These are phyloP conservation scores for Carex parvula DNA, from an alignment of 176 grass and related monocot species.

Conservation along the genomic window DNA sequence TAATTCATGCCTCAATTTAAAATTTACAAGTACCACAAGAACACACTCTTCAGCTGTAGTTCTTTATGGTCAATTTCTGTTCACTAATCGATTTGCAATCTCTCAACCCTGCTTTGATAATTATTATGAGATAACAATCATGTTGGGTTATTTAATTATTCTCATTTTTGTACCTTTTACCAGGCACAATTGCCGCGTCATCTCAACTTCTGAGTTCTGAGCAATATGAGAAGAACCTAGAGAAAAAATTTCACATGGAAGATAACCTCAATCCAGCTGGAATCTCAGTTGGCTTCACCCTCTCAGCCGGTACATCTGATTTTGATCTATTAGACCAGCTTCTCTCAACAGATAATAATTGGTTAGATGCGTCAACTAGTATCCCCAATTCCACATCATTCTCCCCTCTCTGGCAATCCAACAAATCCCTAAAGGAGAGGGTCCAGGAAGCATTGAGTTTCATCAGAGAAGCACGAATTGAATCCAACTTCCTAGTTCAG, in stretches of 20 bases:
- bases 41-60: background rate
- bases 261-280: slow-evolving; percentile 36
- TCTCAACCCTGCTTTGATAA: background rate
- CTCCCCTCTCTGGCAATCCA: slow-evolving; percentile 39
- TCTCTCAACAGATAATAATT: slow-evolving; percentile 46
- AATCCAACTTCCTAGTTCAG: slow-evolving; percentile 69
- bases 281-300: slow-evolving; percentile 33
- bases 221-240: slow-evolving; percentile 48
- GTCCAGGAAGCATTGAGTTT: slow-evolving; percentile 45
- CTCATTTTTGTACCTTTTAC: slow-evolving; percentile 21
- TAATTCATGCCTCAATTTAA: background rate
- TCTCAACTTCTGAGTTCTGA: slow-evolving; percentile 34
- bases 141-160: background rate
- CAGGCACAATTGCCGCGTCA: slow-evolving; percentile 10
- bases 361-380: slow-evolving; percentile 48
- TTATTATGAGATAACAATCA: background rate
- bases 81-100: background rate
- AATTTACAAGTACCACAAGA: background rate
- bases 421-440: slow-evolving; percentile 39
- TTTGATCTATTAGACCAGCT: slow-evolving; percentile 83
- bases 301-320: slow-evolving; percentile 53
- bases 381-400: slow-evolving; percentile 38
- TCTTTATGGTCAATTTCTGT: background rate
- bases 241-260: slow-evolving; percentile 53
- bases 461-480: slow-evolving; percentile 57